Percentiles rank a stretch among this genome's conserved stretches.
Evolutionary conservation across 208 protist genomes (phyloP).

Genomic region (Wallacemonas sp.): DNA sequence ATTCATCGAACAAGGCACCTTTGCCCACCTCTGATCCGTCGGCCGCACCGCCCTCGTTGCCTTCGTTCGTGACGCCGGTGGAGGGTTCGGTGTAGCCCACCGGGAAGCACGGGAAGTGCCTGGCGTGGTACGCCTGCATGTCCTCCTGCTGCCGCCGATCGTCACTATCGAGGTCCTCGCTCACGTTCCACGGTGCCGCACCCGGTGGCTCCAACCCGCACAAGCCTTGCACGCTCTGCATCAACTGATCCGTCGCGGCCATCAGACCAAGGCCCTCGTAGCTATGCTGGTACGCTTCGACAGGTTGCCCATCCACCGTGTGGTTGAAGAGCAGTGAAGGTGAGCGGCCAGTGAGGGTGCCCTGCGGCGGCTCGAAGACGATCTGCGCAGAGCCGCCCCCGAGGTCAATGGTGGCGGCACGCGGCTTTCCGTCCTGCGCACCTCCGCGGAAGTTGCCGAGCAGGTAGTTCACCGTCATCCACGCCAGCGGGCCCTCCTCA

Average conservation of each 20-base stretch:
- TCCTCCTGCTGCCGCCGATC: conserved; percentile 1
- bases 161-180: background rate
- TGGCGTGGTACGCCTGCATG: background rate
- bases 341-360: conserved; percentile 6
- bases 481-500: conserved; percentile 83
- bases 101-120: conserved; percentile 35
- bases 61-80: conserved; percentile 18
- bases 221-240: conserved; percentile 26
- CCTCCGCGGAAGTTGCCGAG: conserved; percentile 26
- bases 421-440: background rate
- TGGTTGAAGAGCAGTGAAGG: conserved; percentile 22
- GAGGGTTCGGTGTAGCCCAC: conserved; percentile 16
- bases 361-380: conserved; percentile 49
- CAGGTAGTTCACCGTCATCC: conserved; percentile 86
- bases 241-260: conserved; percentile 39
- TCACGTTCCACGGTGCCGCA: background rate
- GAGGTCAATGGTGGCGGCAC: conserved; percentile 45
- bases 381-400: conserved; percentile 83
- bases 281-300: conserved; percentile 76
- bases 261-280: conserved; percentile 81
- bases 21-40: too few species aligned
- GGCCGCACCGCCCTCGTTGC: background rate
- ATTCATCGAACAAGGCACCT: conserved; percentile 32
- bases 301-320: conserved; percentile 15
- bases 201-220: background rate